Evolutionary conservation across 148 eudicot species (phyloP), one percentile per base, ranked within the genome.

Genomic region (Hydrangea macrophylla): DNA sequence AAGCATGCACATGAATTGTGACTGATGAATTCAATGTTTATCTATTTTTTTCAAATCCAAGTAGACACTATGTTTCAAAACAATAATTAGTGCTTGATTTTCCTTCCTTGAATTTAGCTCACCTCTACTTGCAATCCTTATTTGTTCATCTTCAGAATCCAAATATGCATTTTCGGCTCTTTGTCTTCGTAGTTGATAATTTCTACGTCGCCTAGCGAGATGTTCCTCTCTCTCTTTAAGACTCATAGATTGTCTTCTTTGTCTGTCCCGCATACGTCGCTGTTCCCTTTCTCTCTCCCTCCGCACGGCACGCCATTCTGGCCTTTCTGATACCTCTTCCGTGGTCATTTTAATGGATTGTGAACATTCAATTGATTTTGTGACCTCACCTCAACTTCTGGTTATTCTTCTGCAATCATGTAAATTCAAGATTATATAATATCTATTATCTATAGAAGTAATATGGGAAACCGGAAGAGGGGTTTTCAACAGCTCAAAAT

Each of bases 141-240:
- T 15, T 40, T 27, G 53, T 26, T 17, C 67, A 9, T 63, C 26
- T 22, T 18, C 35, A 30, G 31, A 27, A 1, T 26, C 67, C 30
- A 70, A 61, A 22, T 83, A 70, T 25, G 80, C 68, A 56, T 76
- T 81, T 25, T 58, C 78, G 27, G 78, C 85, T 55, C 85, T 81
- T 6, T 83, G 26, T 60, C 90, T 81, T 31, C 87, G 58, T 23
- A 86, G 76, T 39, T 77, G 90, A 73, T 86, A 86, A 56, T 83
- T 86, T 58, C 76, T 76, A 20, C 90, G 88, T n/a, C 90, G 87
- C 56, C 85, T 77, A 2, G 88, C 90, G 20, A 86, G 83, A 71
- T 86, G 87, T 51, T 63, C 72, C 36, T 83, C 85, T 60, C 85
- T 79, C 72, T 86, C 82, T 56, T 86, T 85, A 31, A 58, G 69